Conservation (phyloP, 139 green algal species). For the Astrephomene gubernaculifera region DNA sequence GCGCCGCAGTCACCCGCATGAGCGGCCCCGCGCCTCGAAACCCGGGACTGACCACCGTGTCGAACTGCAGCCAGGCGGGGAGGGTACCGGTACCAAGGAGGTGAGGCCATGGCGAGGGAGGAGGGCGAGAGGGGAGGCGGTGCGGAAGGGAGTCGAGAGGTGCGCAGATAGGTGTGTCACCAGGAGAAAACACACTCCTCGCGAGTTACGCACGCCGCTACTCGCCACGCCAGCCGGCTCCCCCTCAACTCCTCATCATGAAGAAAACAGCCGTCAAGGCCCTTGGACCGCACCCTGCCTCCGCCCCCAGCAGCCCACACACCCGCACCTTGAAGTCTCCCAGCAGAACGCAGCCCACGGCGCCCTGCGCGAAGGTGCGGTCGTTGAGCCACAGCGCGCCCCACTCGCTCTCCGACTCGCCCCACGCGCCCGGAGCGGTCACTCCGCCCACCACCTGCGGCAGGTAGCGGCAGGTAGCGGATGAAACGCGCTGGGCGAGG, state of each 20-base stretch:
- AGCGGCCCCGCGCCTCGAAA: constrained; percentile 25
- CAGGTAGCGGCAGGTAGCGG: too few species aligned
- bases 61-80: neutral
- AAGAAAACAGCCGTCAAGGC: too few species aligned
- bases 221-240: too few species aligned
- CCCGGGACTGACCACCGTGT: constrained; percentile 13
- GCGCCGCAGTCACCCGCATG: neutral
- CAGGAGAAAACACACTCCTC: too few species aligned
- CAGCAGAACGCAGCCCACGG: constrained; percentile 27
- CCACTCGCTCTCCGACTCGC: constrained; percentile 21
- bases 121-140: neutral
- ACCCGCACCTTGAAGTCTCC: constrained; percentile 32
- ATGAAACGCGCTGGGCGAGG: too few species aligned
- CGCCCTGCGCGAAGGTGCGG: constrained; percentile 1
- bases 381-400: constrained; percentile 36
- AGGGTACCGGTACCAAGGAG: neutral
- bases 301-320: neutral
- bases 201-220: too few species aligned
- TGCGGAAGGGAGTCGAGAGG: too few species aligned
- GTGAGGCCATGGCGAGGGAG: neutral
- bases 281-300: too few species aligned
- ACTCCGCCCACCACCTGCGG: constrained; percentile 34
- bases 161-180: too few species aligned
- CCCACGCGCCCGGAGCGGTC: constrained; percentile 13
- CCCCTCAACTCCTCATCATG: too few species aligned